Conservation (phyloP, 306 rosid genomes). For the Dryas octopetala region DNA sequence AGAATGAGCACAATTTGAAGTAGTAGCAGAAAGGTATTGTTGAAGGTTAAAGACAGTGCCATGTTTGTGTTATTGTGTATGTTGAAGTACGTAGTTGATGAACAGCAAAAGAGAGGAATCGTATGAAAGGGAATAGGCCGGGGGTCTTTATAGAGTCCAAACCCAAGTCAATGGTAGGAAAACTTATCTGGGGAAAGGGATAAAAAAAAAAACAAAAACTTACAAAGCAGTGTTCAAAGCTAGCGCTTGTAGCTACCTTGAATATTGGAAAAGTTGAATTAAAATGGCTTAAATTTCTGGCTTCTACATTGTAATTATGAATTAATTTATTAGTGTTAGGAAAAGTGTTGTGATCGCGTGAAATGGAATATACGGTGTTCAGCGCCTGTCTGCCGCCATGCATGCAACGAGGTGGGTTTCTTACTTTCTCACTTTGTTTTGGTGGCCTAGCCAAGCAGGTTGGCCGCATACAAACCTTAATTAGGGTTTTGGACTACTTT, state of each 20-base stretch:
- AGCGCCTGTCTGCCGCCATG: slow-evolving; percentile 68
- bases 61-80: slow-evolving; percentile 23
- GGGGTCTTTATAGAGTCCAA: slow-evolving; percentile 30
- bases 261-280: background rate
- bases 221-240: slow-evolving; percentile 19
- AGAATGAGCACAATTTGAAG: slow-evolving; percentile 16
- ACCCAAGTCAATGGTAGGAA: slow-evolving; percentile 36
- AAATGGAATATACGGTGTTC: slow-evolving; percentile 59
- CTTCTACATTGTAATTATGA: no score
- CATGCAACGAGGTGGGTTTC: slow-evolving; percentile 40
- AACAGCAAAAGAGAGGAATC: slow-evolving; percentile 29
- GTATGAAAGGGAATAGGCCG: slow-evolving; percentile 10
- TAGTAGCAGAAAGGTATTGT: slow-evolving; percentile 21
- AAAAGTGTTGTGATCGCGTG: slow-evolving; percentile 48
- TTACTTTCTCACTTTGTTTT: slow-evolving; percentile 5
- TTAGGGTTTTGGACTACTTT: background rate
- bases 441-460: background rate
- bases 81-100: slow-evolving; percentile 11
- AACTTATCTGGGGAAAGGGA: background rate
- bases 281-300: background rate
- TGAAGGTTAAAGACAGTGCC: slow-evolving; percentile 35
- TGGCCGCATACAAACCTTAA: slow-evolving; percentile 7
- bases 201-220: background rate
- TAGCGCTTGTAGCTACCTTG: background rate
- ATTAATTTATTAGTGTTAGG: background rate